Conservation (phyloP, 2,329 filamentous ascomycete species). For the Pezicula carpinea region DNA sequence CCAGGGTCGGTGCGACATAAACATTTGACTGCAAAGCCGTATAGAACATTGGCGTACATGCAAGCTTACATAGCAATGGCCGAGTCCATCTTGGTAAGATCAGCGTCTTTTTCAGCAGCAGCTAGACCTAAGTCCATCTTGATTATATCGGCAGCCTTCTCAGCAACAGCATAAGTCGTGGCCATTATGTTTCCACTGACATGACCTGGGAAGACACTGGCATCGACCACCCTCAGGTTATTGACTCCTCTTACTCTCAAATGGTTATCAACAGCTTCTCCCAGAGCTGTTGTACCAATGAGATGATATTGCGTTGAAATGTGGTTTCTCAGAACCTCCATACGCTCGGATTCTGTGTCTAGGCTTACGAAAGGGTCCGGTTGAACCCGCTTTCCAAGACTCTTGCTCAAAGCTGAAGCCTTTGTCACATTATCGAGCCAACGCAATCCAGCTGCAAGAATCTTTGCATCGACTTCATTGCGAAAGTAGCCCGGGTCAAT, state of each 20-base stretch:
- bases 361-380: too few relatives aligned
- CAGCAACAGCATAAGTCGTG: slow-evolving; percentile 76
- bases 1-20: too few relatives aligned
- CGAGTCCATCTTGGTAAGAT: too few relatives aligned
- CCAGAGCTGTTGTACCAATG: neutral
- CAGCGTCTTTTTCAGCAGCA: too few relatives aligned
- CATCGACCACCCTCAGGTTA: neutral
- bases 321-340: neutral
- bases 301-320: neutral
- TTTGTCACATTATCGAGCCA: slow-evolving; percentile 29
- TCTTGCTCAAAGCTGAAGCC: slow-evolving; percentile 21
- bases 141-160: slow-evolving; percentile 76
- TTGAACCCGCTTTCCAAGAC: too few relatives aligned
- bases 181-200: slow-evolving; percentile 81
- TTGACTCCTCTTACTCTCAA: neutral
- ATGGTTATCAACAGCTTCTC: neutral
- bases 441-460: slow-evolving; percentile 26
- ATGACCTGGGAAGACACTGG: slow-evolving; percentile 48
- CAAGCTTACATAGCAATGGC: too few relatives aligned
- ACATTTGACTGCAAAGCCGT: too few relatives aligned
- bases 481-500: slow-evolving; percentile 38
- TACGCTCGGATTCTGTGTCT: neutral
- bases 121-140: too few relatives aligned
- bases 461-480: slow-evolving; percentile 35
- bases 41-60: too few relatives aligned